Evolutionary conservation across 2,329 filamentous ascomycete species (phyloP).

Genomic region (Bimuria novae-zelandiae): DNA sequence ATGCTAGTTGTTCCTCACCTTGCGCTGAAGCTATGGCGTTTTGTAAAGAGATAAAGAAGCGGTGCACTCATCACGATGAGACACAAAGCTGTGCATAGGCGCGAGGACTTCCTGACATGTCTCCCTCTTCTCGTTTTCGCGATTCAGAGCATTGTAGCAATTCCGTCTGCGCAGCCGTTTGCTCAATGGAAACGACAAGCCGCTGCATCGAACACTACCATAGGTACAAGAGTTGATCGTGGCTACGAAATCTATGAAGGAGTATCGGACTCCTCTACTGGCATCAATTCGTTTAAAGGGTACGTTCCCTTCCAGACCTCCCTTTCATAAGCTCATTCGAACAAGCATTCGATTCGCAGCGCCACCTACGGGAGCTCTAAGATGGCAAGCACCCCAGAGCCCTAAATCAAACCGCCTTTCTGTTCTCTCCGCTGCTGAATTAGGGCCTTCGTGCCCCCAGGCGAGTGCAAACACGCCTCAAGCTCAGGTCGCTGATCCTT

Average conservation of each 20-base stretch:
- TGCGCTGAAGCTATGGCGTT: neutral
- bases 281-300: slow-evolving; percentile 30
- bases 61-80: neutral
- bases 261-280: slow-evolving; percentile 16
- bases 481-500: neutral
- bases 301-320: slow-evolving; percentile 1
- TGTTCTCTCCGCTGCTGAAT: slow-evolving; percentile 7
- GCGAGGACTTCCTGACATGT: too few relatives aligned
- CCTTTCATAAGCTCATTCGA: neutral
- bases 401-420: slow-evolving; percentile 16
- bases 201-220: slow-evolving; percentile 2
- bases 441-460: slow-evolving; percentile 10
- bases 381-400: slow-evolving; percentile 24
- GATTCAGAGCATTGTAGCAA: neutral
- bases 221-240: slow-evolving; percentile 24
- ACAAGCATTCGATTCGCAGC: slow-evolving; percentile 28
- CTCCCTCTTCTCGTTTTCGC: neutral
- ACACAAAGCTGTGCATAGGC: too few relatives aligned
- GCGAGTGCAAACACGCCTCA: slow-evolving; percentile 1
- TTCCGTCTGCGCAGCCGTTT: slow-evolving; percentile 10
- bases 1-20: neutral
- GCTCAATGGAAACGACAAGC: slow-evolving; percentile 11
- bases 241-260: slow-evolving; percentile 30
- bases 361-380: slow-evolving; percentile 19
- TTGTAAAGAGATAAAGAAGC: neutral